Conservation (phyloP, 495 filamentous ascomycete genomes). For the Neurospora pannonica region DNA sequence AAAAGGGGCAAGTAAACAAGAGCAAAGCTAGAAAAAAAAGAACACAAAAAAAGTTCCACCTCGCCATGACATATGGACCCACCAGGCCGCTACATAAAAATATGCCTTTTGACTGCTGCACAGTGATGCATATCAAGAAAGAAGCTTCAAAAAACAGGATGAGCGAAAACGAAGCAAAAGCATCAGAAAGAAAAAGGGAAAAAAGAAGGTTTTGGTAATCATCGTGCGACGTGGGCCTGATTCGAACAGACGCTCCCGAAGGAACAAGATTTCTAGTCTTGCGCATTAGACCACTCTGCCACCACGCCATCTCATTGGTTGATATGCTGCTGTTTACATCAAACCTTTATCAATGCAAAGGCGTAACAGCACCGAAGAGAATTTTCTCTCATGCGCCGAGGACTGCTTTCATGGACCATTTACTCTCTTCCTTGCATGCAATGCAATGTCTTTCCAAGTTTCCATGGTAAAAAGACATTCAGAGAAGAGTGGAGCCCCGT, state of each 20-base stretch:
- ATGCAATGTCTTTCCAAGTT: not conserved
- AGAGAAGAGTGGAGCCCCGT: not conserved
- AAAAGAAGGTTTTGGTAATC: not conserved
- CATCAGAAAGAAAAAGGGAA: not conserved
- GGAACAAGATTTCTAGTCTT: not conserved
- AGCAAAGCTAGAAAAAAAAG: not conserved
- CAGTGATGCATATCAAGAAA: not conserved
- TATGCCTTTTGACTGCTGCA: not conserved
- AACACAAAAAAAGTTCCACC: too few species aligned
- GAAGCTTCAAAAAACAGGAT: not conserved
- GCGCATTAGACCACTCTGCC: not conserved
- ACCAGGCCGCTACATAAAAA: not conserved
- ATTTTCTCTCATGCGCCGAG: too few species aligned
- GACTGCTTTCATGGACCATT: not conserved
- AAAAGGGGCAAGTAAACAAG: not conserved
- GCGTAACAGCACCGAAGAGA: too few species aligned
- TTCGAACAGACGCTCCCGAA: not conserved
- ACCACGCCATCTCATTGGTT: not conserved
- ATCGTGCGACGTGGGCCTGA: not conserved
- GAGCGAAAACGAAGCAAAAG: not conserved
- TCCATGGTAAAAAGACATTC: accelerated
- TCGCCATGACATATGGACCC: too few species aligned
- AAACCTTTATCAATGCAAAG: not conserved
- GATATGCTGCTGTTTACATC: accelerated
- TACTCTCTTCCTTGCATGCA: not conserved